Evolutionary conservation across 129 eudicot species (phyloP).

Genomic region (Gnaphalium uliginosum): DNA sequence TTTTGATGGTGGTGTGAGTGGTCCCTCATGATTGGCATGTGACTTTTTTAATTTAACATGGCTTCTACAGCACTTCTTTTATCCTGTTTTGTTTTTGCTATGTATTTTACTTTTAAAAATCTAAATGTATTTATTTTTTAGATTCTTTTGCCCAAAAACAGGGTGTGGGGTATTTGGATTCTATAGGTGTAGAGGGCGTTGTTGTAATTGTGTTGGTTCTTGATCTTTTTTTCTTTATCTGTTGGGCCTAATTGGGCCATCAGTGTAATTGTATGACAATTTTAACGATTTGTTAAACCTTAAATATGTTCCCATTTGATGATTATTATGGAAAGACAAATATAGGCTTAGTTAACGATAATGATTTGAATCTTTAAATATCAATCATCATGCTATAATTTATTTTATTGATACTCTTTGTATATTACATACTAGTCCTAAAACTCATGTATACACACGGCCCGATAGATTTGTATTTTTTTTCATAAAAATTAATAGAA

Average conservation of each 20-base stretch:
- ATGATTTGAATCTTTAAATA: not conserved
- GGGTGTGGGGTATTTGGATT: slow-evolving; percentile 28
- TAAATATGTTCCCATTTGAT: not conserved
- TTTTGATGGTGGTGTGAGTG: slow-evolving; percentile 34
- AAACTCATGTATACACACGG: too few species aligned
- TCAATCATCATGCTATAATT: not conserved
- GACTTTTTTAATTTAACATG: slow-evolving; percentile 40
- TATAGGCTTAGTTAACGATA: not conserved
- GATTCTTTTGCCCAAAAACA: slow-evolving; percentile 35
- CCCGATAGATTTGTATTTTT: too few species aligned
- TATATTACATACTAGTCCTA: too few species aligned
- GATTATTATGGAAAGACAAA: not conserved
- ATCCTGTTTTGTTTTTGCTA: slow-evolving; percentile 16
- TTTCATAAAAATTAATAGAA: too few species aligned
- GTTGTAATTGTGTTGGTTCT: not conserved
- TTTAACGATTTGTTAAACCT: not conserved
- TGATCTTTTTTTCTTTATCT: not conserved
- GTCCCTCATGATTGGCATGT: slow-evolving; percentile 43
- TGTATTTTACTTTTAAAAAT: slow-evolving; percentile 4
- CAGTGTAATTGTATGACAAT: not conserved
- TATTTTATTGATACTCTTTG: too few species aligned
- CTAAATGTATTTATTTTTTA: slow-evolving; percentile 10
- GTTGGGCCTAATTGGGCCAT: slow-evolving; percentile 18
- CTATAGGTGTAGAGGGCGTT: slow-evolving; percentile 19
- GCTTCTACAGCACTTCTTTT: slow-evolving; percentile 39